Evolutionary conservation across 805 yeast species (phyloP).

Genomic region (Lachancea sp.): DNA sequence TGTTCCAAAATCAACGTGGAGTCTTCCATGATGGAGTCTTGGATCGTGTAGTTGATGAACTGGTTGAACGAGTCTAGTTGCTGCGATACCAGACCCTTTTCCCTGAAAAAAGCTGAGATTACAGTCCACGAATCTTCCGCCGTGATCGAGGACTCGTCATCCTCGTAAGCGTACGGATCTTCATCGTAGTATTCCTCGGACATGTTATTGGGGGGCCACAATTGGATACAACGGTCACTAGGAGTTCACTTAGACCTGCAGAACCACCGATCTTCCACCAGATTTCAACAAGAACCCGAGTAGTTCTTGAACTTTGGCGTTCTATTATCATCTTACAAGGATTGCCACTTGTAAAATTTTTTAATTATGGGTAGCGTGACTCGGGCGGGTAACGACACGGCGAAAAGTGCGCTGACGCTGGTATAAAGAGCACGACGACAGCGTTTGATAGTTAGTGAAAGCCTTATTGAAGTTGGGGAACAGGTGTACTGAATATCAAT

Average conservation of each 20-base stretch:
- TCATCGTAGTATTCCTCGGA: constrained; percentile 33
- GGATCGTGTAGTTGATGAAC: constrained; percentile 92
- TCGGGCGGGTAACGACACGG: background rate
- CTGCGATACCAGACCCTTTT: constrained; percentile 95
- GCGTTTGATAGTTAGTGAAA: too few species aligned
- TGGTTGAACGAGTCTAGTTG: constrained; percentile 98
- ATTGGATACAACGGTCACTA: constrained; percentile 1
- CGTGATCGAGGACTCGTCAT: constrained; percentile 67
- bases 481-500: too few species aligned
- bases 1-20: constrained; percentile 90
- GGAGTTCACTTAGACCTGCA: background rate
- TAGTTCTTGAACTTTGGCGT: background rate
- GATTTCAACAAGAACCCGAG: background rate
- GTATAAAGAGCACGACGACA: too few species aligned
- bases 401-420: background rate
- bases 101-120: constrained; percentile 90
- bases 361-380: background rate
- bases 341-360: constrained; percentile 3
- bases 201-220: background rate
- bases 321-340: background rate
- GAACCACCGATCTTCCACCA: constrained; percentile 1
- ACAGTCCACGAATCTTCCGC: constrained; percentile 99
- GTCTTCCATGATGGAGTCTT: constrained; percentile 95
- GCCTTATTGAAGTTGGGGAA: too few species aligned
- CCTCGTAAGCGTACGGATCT: constrained; percentile 71